phyloP scores from a whole-genome alignment of 345 rosid species.

The Euphorbia lathyris region DNA sequence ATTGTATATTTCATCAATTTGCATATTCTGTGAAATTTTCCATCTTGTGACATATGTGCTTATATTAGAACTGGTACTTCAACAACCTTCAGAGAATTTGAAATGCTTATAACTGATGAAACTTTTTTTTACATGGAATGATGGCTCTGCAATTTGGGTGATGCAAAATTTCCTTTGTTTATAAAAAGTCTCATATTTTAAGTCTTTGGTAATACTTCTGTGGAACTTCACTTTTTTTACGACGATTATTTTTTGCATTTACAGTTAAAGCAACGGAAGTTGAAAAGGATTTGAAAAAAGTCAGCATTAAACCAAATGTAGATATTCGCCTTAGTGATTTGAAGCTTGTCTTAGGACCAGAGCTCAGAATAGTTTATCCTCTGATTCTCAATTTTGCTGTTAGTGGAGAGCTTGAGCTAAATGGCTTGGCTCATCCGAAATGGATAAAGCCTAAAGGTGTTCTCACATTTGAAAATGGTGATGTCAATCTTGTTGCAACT shows the following conservation, averaged over 20 bases:
- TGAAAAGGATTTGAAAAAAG: slow-evolving; percentile 62
- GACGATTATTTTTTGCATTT: slow-evolving; percentile 23
- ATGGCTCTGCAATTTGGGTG: neutral
- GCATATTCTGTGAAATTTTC: neutral
- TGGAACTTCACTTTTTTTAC: neutral
- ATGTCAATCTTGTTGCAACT: slow-evolving; percentile 96
- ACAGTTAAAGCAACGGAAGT: slow-evolving; percentile 65
- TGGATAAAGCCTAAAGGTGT: slow-evolving; percentile 83
- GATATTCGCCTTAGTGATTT: slow-evolving; percentile 85
- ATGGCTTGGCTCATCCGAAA: slow-evolving; percentile 92
- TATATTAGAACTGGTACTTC: slow-evolving; percentile 3
- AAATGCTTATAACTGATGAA: neutral
- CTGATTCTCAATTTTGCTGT: slow-evolving; percentile 88
- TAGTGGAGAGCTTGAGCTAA: slow-evolving; percentile 89
- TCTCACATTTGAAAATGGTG: slow-evolving; percentile 93
- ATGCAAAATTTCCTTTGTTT: neutral
- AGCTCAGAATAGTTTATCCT: slow-evolving; percentile 86
- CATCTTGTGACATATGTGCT: slow-evolving; percentile 2
- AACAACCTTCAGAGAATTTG: neutral
- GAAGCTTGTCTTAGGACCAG: slow-evolving; percentile 93
- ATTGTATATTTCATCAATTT: slow-evolving; percentile 20
- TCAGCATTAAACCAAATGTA: slow-evolving; percentile 66
- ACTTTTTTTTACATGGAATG: slow-evolving; percentile 2
- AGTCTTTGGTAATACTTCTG: neutral
- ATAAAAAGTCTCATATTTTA: neutral